Conservation (phyloP, 2,329 filamentous ascomycete genomes). For the Colletotrichum brevisporum region DNA sequence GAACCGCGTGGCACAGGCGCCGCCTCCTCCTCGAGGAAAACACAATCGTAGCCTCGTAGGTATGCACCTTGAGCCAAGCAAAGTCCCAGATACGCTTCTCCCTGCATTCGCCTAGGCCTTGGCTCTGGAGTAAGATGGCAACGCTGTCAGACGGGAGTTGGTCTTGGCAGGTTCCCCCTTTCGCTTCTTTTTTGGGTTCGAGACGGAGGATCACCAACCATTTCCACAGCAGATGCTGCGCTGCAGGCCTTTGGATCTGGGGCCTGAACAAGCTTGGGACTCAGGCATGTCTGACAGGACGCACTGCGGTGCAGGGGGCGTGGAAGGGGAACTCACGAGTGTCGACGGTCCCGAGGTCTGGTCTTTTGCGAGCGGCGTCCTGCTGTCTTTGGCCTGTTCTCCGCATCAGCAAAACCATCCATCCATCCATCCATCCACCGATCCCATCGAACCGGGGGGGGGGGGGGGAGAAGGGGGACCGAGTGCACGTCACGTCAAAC, state of each 20-base stretch:
- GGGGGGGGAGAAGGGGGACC: neutral
- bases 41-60: too few species aligned
- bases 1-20: neutral
- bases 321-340: neutral
- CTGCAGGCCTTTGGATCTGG: constrained; percentile 9
- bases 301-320: constrained; percentile 5
- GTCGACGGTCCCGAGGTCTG: neutral
- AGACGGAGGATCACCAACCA: constrained; percentile 14
- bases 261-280: neutral
- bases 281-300: constrained; percentile 10
- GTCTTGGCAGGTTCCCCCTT: constrained; percentile 27
- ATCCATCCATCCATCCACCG: constrained; percentile 1
- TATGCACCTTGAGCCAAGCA: too few species aligned
- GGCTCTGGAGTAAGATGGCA: constrained; percentile 16
- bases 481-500: constrained; percentile 26
- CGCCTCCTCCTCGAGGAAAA: neutral
- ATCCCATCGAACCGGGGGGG: constrained; percentile 14
- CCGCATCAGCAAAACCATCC: constrained; percentile 11
- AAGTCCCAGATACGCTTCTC: neutral
- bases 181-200: constrained; percentile 23
- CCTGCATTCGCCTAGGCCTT: constrained; percentile 10
- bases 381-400: constrained; percentile 14
- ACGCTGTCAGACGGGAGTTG: constrained; percentile 23
- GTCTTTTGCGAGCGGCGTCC: neutral
- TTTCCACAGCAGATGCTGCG: constrained; percentile 8